Evolutionary conservation across 1,284 basidiomycete genomes (phyloP).

Genomic region (Bondarzewia mesenterica): DNA sequence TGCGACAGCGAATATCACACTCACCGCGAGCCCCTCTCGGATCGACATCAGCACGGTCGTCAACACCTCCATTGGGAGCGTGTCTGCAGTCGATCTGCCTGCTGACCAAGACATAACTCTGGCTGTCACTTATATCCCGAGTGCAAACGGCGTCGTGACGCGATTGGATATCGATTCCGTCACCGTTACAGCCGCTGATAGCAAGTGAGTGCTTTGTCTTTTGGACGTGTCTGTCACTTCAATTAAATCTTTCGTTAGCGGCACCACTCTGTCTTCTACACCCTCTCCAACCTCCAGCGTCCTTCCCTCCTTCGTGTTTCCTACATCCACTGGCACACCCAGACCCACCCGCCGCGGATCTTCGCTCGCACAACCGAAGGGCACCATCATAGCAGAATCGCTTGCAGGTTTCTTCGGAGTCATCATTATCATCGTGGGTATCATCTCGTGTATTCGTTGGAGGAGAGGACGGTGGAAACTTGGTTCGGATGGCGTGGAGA

Average conservation of each 20-base stretch:
- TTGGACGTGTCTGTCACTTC: not conserved
- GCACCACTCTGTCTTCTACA: conserved; percentile 8
- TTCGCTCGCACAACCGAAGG: conserved; percentile 11
- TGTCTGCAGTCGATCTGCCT: conserved; percentile 19
- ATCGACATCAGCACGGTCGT: conserved; percentile 20
- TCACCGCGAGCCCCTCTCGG: conserved; percentile 19
- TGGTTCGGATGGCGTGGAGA: not conserved
- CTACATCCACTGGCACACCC: conserved; percentile 6
- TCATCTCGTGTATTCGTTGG: not conserved
- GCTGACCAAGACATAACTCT: conserved; percentile 19
- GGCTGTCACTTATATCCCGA: conserved; percentile 18
- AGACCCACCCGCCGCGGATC: not conserved
- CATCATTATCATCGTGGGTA: conserved; percentile 8
- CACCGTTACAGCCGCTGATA: conserved; percentile 7
- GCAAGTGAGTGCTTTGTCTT: conserved; percentile 1
- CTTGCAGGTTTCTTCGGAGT: conserved; percentile 15
- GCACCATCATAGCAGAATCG: conserved; percentile 13
- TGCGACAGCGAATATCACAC: conserved; percentile 21
- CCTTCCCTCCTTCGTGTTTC: conserved; percentile 13
- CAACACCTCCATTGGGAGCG: conserved; percentile 19
- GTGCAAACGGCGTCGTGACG: conserved; percentile 9
- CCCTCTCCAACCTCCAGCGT: conserved; percentile 12
- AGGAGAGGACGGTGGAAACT: not conserved
- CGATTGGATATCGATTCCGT: conserved; percentile 20
- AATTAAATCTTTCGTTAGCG: not conserved